Evolutionary conservation across 805 yeast genomes (phyloP), one percentile per base, ranked within the genome.

Genomic region (Lipomyces sp.): DNA sequence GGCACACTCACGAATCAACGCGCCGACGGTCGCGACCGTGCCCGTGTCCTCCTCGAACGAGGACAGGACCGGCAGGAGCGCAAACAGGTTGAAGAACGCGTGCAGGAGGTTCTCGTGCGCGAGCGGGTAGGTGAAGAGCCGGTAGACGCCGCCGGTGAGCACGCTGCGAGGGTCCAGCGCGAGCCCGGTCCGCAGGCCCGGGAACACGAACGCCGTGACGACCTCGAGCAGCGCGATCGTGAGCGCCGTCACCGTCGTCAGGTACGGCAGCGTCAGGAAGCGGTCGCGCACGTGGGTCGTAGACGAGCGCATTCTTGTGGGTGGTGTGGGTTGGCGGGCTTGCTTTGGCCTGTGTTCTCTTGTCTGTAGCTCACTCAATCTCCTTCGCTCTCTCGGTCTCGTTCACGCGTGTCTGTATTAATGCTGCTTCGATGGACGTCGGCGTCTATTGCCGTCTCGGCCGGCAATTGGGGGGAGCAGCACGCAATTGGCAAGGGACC

Each of bases 41-140:
- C 61, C 61, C 13, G 50, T 51, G 37, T 57, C 53, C 43, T 52
- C 54, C 37, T 57, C 61, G 39, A 57, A 57, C 38, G 51, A 35
- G 11, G 59, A 47, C 48, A 57, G 35, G 2, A 57, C 56, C 7
- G 60, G 57, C 14, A 49, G 35, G 18, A 57, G 34, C 16, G 60
- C 57, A 8, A 47, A 35, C n/a, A 56, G 37, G 31, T 57, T 57
- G 39, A 57, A 56, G 23, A 55, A 39, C 18, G 56, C 18, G 37
- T 57, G 57, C 18, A 49, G 18, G 16, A 57, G 33, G 29, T 47
- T 46, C 47, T 43, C 47, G 45, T 57, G 61, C 11, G 47, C 59
- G 10, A 56, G 39, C 16, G 61, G 61, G 37, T 57, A 57, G 10
- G 60, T 57, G 35, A 56, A 13, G 18, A 57, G 29, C 18, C 60